Percentiles rank a stretch among this genome's conserved stretches.
These are phyloP conservation scores for Syzygium aromaticum DNA, from an alignment of 345 rosid species.

Conservation along the genomic window DNA sequence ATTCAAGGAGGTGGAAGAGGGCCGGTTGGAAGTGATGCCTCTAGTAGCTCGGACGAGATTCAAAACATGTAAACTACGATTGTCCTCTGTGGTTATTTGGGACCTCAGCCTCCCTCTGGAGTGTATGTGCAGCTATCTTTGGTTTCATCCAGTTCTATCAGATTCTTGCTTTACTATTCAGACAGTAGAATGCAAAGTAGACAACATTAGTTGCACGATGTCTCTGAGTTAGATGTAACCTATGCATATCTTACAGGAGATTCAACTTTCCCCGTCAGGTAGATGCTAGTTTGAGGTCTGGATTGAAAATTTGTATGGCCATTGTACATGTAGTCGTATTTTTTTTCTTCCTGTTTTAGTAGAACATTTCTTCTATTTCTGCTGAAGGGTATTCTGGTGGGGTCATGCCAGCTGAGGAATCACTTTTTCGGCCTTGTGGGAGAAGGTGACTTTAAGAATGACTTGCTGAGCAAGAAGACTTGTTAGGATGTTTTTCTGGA, in stretches of 20 bases:
- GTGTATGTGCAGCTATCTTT: not conserved
- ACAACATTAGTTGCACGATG: not conserved
- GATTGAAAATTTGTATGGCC: not conserved
- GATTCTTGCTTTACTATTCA: not conserved
- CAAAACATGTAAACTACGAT: slow-evolving; percentile 14
- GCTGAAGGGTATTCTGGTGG: not conserved
- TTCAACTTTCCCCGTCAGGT: not conserved
- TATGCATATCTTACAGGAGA: not conserved
- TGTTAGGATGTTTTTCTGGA: not conserved
- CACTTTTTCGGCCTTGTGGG: not conserved
- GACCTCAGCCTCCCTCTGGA: not conserved
- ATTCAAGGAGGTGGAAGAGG: slow-evolving; percentile 27
- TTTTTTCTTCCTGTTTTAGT: not conserved
- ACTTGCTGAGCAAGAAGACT: not conserved
- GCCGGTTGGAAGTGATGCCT: slow-evolving; percentile 29
- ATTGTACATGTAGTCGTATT: not conserved
- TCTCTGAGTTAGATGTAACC: not conserved
- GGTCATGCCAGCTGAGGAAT: not conserved
- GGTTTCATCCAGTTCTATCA: not conserved
- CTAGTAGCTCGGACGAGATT: slow-evolving; percentile 60
- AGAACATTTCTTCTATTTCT: not conserved
- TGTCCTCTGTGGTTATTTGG: not conserved
- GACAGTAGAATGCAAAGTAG: not conserved
- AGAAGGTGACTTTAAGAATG: not conserved
- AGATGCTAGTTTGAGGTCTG: not conserved